Evolutionary conservation across 768 basidiomycete species (phyloP), one percentile per base, ranked within the genome.

Genomic region (Cystobasidium ongulense): DNA sequence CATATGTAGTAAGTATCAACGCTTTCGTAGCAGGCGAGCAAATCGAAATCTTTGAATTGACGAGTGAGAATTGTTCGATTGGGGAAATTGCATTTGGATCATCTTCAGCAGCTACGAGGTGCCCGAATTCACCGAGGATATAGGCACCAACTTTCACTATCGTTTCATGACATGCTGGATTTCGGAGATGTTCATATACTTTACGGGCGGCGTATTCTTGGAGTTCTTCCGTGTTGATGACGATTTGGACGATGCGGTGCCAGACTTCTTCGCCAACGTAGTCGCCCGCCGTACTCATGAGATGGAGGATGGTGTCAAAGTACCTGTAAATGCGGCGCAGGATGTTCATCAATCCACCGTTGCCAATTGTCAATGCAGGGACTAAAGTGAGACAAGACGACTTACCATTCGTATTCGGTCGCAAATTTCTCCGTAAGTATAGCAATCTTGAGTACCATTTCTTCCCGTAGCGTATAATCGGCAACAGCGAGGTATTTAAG

Each of bases 251-350:
- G 63, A 99, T 93, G 65, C 96, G 90, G 81, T 96, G 98, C 96
- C 96, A 99, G 38, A 99, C 96, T 83, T 98, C 96, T 76, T 98
- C 95, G 57, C 96, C 96, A 65, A 99, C 95, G 80, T 99, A 93
- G 79, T 99, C 96, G 67, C 96, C 96, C 13, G 96, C 96, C 10
- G 46, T 52, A 80, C 90, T 91, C 80, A 99, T 95, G 72, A 99
- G 87, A 79, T 93, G 89, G 77, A 99, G 83, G 79, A 98, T 91
- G 76, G 93, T 99, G 81, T 99, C 95, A 72, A 99, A 91, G 84
- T 99, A 98, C 68, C 68, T 71, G 35, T 23, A 27, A 38, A 52
- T 25, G 18, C 23, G 29, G 46, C 4, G 36, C n/a, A n/a, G n/a
- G n/a, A n/a, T n/a, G n/a, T n/a, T n/a, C n/a, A n/a, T n/a, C 46